Base-by-base conservation (phyloP, 2,329 filamentous ascomycete species). In the Arthroderma sp. region DNA sequence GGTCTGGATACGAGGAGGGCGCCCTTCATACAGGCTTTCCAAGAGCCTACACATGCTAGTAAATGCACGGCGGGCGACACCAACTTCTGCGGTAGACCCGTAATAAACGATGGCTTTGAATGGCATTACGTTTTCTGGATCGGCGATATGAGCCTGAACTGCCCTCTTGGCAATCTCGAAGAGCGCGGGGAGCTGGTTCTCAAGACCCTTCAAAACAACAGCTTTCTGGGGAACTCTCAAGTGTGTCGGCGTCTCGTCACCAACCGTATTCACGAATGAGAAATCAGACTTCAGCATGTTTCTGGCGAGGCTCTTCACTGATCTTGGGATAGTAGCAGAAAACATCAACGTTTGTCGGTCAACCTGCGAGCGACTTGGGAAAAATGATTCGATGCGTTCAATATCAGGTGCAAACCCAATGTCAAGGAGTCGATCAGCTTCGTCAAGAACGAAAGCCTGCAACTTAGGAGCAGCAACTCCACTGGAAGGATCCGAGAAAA, bases 81-180 rank as follows among this genome's bases (percentile, higher is more conserved):
- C 77, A 47, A 90, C 87, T 61, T 86, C 79, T 23, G 81, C 80
- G 0, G 87, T 94, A 21, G 86, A 88, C 65, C 87, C 87, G 70
- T 91, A 86, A 75, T 95, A 98, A 43, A 95, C 76, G 60, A 98
- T 94, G n/a, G 89, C 88, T 78, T 98, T 98, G 81, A 97, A 96
- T 0, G 88, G 87, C 73, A 61, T 71, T 66, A 61, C 70, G 63
- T 64, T 73, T 59, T 41, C 67, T 57, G 60, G 69, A 55, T 73
- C 69, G 15, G 65, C 54, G 41, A 64, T 65, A 19, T 73, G 68
- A 23, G 74, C 73, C 31, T 76, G 64, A n/a, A 78, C 70, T 64
- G 86, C 83, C 37, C 80, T 79, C 56, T 84, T 74, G 51, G 85
- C 75, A 55, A 96, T 78, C 71, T 97, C 91, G 56, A 93, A 78